Evolutionary conservation across 2,329 filamentous ascomycete species (phyloP), one percentile per base, ranked within the genome.

Genomic region (Aspergillus ustus): DNA sequence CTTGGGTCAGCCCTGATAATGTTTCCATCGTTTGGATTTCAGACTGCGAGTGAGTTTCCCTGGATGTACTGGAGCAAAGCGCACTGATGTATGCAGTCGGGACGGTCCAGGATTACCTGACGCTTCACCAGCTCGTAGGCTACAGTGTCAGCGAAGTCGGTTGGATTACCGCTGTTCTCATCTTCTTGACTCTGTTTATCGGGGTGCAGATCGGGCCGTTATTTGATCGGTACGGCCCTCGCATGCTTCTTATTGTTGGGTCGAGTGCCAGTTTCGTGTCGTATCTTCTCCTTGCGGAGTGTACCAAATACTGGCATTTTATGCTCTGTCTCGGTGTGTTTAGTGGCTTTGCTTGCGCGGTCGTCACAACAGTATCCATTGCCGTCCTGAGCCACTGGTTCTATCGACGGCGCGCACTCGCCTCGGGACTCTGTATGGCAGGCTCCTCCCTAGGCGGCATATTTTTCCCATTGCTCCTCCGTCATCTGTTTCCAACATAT

Each of bases 201-300:
- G 81, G 79, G 4, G 78, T 84, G 4, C 81, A 82, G 66, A 75
- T 82, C 7, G 82, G 82, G 0, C 82, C 82, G 1, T 60, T 84
- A 3, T 81, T 83, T 60, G 82, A 84, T 59, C 74, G 74, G 0
- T 80, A 83, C 44, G 83, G 82, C 0, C 80, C 82, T 0, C 73
- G 75, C 6, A 60, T 76, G 25, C 71, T 84, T 15, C 70, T 77
- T 0, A 67, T 79, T 3, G 59, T 73, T 6, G 81, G 80, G 4
- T 75, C 75, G 0, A 63, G 72, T 2, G 65, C 73, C 0, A 80
- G 77, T 50, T 68, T 81, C 1, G 64, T 72, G 2, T 77, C 77
- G 44, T 80, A 83, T 55, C 73, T 84, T 9, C 64, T 84, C 2
- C 73, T 84, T 31, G 82, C 79, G 0, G 72, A 83, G 57, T 84